phyloP scores from a whole-genome alignment of 345 rosid genomes.

The Populus euphratica region DNA sequence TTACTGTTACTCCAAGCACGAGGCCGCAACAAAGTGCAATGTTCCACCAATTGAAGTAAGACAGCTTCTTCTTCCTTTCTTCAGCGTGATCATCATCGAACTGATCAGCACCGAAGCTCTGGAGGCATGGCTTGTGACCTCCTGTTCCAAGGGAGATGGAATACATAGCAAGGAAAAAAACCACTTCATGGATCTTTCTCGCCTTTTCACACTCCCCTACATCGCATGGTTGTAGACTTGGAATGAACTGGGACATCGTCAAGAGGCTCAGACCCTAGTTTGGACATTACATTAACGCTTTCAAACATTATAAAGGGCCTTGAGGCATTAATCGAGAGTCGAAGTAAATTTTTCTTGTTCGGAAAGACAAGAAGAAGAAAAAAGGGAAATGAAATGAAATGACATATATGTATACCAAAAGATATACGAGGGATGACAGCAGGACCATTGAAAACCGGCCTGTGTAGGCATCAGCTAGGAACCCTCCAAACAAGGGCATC shows the following conservation, averaged over 20 bases:
- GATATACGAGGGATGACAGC: constrained; percentile 37
- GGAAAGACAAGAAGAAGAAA: no score
- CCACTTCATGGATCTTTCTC: constrained; percentile 39
- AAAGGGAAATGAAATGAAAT: background rate
- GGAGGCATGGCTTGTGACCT: constrained; percentile 46
- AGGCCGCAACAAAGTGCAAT: constrained; percentile 36
- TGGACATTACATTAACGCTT: no score
- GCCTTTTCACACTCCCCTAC: constrained; percentile 17
- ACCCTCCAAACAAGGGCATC: constrained; percentile 47
- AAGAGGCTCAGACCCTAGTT: constrained; percentile 41
- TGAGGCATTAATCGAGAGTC: no score
- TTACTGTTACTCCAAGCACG: constrained; percentile 36
- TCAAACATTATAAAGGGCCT: background rate
- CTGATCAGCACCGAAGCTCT: constrained; percentile 57
- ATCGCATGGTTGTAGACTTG: constrained; percentile 30
- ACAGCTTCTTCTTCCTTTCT: constrained; percentile 49
- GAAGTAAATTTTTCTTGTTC: background rate
- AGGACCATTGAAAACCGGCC: constrained; percentile 43
- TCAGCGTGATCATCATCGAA: constrained; percentile 42
- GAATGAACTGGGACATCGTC: constrained; percentile 39
- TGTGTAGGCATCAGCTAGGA: constrained; percentile 44
- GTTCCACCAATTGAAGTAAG: constrained; percentile 57
- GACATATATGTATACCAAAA: constrained; percentile 25
- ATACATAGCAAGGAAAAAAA: constrained; percentile 44
- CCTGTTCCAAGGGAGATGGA: constrained; percentile 43